A percentile compares a stretch with the other conserved stretches of the same genome.
phyloP scores from a whole-genome alignment of 257 asterid genomes.

The Gardenia jasminoides region DNA sequence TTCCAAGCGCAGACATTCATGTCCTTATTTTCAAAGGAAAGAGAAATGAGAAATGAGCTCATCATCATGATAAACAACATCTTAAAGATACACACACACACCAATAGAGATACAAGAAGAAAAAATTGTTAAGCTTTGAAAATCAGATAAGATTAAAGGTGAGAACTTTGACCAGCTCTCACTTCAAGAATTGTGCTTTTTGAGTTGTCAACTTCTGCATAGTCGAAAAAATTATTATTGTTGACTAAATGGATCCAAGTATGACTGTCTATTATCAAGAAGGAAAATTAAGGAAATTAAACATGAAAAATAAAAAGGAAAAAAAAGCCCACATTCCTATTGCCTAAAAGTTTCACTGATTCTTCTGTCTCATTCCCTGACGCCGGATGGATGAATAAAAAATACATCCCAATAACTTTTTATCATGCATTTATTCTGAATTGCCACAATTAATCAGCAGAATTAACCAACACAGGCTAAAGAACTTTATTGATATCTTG shows the following conservation, averaged over 20 bases:
- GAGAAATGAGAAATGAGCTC: neutral
- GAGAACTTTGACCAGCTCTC: constrained; percentile 15
- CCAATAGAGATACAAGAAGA: neutral
- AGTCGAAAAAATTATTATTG: constrained; percentile 6
- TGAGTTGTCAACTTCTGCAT: neutral
- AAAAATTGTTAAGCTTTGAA: neutral
- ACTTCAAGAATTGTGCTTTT: neutral
- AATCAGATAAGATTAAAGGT: constrained; percentile 7
- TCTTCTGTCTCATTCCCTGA: neutral
- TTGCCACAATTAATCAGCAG: neutral
- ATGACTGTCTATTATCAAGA: neutral
- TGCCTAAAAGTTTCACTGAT: neutral
- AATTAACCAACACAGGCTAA: neutral
- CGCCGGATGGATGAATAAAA: neutral
- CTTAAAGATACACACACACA: neutral
- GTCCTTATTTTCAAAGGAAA: neutral
- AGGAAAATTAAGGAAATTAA: neutral
- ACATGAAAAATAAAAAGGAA: neutral
- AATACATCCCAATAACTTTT: neutral
- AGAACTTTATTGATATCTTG: neutral
- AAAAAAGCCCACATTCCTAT: neutral
- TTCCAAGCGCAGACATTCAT: neutral
- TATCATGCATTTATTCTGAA: neutral
- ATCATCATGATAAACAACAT: neutral
- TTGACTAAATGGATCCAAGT: constrained; percentile 3